These are phyloP conservation scores for Xanthoconium purpureum DNA, from an alignment of 768 basidiomycete genomes.

Conservation along the genomic window DNA sequence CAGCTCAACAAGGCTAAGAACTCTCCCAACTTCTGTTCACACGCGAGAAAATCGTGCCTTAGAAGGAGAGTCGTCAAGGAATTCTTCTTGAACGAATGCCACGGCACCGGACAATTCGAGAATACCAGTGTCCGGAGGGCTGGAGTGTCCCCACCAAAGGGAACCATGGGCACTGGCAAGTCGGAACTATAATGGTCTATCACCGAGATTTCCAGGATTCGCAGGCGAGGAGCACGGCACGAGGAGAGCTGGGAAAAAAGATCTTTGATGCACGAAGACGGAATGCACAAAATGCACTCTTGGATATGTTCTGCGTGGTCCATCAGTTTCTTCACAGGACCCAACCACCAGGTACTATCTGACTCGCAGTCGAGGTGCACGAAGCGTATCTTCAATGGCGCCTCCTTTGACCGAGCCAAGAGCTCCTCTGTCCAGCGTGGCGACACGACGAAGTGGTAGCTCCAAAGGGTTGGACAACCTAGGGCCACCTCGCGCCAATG, in stretches of 20 bases:
- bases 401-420: constrained; percentile 42
- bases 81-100: neutral
- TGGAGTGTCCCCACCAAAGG: neutral
- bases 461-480: constrained; percentile 40
- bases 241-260: neutral
- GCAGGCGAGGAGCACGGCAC: neutral
- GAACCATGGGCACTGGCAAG: neutral
- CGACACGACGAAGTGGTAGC: constrained; percentile 26
- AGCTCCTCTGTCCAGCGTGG: constrained; percentile 39
- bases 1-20: constrained; percentile 32
- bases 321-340: neutral
- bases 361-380: neutral
- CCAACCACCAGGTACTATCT: neutral
- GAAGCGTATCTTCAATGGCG: constrained; percentile 17
- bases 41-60: constrained; percentile 11
- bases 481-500: constrained; percentile 45
- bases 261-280: too few species aligned
- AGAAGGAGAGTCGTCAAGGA: constrained; percentile 37
- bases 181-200: neutral
- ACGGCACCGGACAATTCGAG: neutral
- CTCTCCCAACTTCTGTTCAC: constrained; percentile 27
- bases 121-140: neutral
- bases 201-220: neutral
- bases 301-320: neutral
- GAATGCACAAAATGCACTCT: neutral